A percentile compares a stretch with the other conserved stretches of the same genome.
Conservation (phyloP, 2,329 filamentous ascomycete species). For the Septoria linicola region DNA sequence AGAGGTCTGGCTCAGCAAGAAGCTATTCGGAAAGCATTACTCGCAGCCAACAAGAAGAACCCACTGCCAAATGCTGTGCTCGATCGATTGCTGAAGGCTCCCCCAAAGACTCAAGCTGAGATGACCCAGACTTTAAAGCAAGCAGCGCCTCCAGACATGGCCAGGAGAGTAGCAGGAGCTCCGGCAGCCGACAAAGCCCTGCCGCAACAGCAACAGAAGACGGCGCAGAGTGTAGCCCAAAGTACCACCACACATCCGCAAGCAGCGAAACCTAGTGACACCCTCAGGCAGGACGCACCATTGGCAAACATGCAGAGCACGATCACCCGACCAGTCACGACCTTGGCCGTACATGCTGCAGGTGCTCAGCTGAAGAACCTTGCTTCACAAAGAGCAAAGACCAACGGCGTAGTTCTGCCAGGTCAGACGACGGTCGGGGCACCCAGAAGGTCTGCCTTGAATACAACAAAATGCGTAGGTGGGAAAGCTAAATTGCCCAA, state of each 20-base stretch:
- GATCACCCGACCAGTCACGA: slow-evolving; percentile 38
- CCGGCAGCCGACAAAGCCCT: slow-evolving; percentile 27
- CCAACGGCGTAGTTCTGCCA: slow-evolving; percentile 30
- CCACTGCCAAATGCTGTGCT: slow-evolving; percentile 33
- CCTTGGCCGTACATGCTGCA: slow-evolving; percentile 37
- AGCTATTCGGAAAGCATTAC: slow-evolving; percentile 35
- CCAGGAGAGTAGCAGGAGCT: slow-evolving; percentile 29
- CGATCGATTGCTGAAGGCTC: slow-evolving; percentile 31
- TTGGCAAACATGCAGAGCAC: slow-evolving; percentile 38
- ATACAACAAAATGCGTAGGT: not conserved
- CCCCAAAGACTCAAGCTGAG: slow-evolving; percentile 33
- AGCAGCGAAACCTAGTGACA: slow-evolving; percentile 22
- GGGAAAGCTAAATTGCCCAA: slow-evolving; percentile 9
- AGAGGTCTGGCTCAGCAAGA: slow-evolving; percentile 33
- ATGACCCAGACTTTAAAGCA: slow-evolving; percentile 32
- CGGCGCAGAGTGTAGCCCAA: slow-evolving; percentile 26
- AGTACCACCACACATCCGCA: not conserved
- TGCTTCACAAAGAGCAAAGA: slow-evolving; percentile 31
- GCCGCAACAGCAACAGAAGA: slow-evolving; percentile 27
- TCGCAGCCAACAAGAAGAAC: slow-evolving; percentile 34
- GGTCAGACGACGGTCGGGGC: slow-evolving; percentile 23
- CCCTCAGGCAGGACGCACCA: slow-evolving; percentile 32
- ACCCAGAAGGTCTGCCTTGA: slow-evolving; percentile 1
- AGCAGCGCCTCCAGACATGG: slow-evolving; percentile 28
- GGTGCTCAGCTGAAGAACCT: slow-evolving; percentile 30